A percentile compares a stretch with the other conserved stretches of the same genome.
Evolutionary conservation across 768 basidiomycete genomes (phyloP).

Genomic region (Grammothele lineata): DNA sequence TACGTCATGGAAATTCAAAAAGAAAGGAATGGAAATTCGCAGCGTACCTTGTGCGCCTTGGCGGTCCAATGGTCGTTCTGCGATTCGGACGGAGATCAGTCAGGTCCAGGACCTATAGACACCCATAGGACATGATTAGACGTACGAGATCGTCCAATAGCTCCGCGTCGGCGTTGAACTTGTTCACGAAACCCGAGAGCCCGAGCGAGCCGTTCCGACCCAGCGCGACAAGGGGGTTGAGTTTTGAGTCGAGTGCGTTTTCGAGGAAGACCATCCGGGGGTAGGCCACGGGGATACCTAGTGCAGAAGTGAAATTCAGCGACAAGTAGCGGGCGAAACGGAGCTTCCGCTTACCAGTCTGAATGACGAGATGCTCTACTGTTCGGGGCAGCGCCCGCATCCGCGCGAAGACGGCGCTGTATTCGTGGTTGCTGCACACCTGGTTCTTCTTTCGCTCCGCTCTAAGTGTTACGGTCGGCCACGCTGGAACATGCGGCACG

Average conservation of each 20-base stretch:
- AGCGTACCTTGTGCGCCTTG: constrained; percentile 67
- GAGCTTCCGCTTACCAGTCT: constrained; percentile 49
- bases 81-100: not conserved
- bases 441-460: constrained; percentile 81
- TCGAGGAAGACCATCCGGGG: constrained; percentile 92
- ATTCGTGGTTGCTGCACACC: constrained; percentile 74
- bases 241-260: constrained; percentile 68
- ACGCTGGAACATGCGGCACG: too few species aligned
- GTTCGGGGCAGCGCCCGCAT: constrained; percentile 54
- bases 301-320: not conserved
- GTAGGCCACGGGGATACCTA: constrained; percentile 83
- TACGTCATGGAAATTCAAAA: not conserved
- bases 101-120: not conserved
- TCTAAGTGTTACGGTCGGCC: too few species aligned
- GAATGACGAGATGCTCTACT: constrained; percentile 81
- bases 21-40: too few species aligned
- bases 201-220: constrained; percentile 65
- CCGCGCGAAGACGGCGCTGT: constrained; percentile 65
- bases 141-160: constrained; percentile 85
- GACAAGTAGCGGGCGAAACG: not conserved
- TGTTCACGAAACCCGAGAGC: constrained; percentile 78
- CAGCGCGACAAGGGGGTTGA: constrained; percentile 80
- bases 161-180: constrained; percentile 91
- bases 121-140: not conserved
- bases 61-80: constrained; percentile 95